Percentiles rank a stretch among this genome's conserved stretches.
Evolutionary conservation across 2,329 filamentous ascomycete species (phyloP).

Genomic region (Ophiostoma sp.): DNA sequence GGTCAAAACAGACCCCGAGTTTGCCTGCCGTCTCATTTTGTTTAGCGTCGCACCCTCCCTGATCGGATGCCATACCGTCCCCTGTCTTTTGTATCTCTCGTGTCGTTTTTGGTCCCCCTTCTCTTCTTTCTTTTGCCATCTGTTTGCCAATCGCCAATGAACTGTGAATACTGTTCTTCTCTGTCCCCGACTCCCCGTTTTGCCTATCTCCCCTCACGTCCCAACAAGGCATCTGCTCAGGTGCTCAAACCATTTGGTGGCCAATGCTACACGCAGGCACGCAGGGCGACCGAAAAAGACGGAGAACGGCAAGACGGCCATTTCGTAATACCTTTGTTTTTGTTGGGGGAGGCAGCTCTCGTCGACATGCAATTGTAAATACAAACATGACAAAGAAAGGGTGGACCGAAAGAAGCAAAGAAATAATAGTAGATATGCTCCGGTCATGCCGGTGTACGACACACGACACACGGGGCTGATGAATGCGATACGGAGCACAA

Average conservation of each 20-base stretch:
- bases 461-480: neutral
- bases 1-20: neutral
- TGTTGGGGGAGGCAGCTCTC: neutral
- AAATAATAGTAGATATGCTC: no score
- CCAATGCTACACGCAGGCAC: neutral
- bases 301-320: neutral
- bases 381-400: neutral
- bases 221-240: slow-evolving; percentile 13
- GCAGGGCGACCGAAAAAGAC: neutral
- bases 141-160: neutral
- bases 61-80: neutral
- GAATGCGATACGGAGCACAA: neutral
- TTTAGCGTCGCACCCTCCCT: neutral
- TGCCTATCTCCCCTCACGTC: neutral
- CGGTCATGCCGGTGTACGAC: neutral
- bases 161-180: neutral
- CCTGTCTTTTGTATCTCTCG: neutral
- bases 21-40: neutral
- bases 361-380: neutral
- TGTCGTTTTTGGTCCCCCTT: neutral
- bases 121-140: neutral
- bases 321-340: slow-evolving; percentile 2
- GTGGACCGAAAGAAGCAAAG: neutral
- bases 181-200: neutral
- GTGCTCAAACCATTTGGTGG: neutral